Evolutionary conservation across 306 rosid genomes (phyloP).

Genomic region (Morella rubra): DNA sequence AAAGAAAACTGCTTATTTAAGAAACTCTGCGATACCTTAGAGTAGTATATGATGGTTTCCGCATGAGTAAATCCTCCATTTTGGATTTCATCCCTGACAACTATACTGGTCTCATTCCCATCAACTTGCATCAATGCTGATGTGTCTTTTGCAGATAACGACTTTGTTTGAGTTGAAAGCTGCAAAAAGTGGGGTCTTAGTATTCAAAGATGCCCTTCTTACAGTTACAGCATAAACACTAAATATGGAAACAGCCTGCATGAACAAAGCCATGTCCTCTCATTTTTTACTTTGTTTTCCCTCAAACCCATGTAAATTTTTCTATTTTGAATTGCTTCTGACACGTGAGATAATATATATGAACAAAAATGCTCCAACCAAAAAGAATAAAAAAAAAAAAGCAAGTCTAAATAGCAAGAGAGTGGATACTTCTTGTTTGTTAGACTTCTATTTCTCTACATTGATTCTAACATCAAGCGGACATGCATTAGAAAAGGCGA

Average conservation of each 20-base stretch:
- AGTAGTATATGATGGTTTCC: slow-evolving; percentile 47
- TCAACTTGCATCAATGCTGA: slow-evolving; percentile 49
- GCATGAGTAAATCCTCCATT: slow-evolving; percentile 53
- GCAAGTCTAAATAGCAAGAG: background rate
- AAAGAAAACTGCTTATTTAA: slow-evolving; percentile 9
- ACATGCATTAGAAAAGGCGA: background rate
- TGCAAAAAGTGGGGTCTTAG: slow-evolving; percentile 29
- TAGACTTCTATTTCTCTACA: background rate
- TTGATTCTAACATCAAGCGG: background rate
- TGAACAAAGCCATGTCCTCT: background rate
- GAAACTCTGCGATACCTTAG: slow-evolving; percentile 43
- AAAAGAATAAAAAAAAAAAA: background rate
- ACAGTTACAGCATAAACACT: slow-evolving; percentile 1
- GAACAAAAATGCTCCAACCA: background rate
- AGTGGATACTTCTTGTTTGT: background rate
- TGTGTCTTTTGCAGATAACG: slow-evolving; percentile 45
- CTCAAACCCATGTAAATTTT: no score
- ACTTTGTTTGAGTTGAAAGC: slow-evolving; percentile 33
- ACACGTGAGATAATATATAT: background rate
- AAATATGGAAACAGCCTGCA: slow-evolving; percentile 8
- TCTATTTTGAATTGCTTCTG: no score
- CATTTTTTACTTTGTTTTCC: background rate
- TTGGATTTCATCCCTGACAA: slow-evolving; percentile 33
- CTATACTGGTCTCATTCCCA: slow-evolving; percentile 37
- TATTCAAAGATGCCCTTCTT: background rate